These are phyloP conservation scores for Trichosporon sp. DNA, from an alignment of 1,284 basidiomycete species.

Conservation along the genomic window DNA sequence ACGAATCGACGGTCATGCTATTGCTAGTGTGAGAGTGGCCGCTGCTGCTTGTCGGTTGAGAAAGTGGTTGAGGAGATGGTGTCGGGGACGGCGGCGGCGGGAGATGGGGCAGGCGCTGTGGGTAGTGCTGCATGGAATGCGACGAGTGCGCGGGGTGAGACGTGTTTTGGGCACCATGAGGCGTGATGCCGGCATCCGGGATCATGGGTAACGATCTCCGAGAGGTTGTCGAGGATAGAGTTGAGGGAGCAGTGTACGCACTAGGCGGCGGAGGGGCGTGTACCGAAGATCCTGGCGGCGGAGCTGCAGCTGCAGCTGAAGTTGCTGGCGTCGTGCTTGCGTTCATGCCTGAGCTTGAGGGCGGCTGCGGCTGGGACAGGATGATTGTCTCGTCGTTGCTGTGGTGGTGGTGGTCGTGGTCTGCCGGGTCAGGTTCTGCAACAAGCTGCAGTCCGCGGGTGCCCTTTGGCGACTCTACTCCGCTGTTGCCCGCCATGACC, in stretches of 20 bases:
- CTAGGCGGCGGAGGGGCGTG: not conserved
- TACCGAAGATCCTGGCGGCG: not conserved
- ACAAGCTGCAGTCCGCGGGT: not conserved
- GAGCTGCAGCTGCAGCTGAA: not conserved
- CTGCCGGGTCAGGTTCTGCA: not conserved
- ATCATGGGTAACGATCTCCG: not conserved
- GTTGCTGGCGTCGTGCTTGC: not conserved
- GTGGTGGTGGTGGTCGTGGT: no score
- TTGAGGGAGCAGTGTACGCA: not conserved
- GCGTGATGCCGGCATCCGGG: conserved; percentile 3
- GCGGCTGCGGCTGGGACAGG: no score
- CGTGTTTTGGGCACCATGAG: conserved; percentile 3
- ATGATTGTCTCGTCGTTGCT: not conserved
- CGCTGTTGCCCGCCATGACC: not conserved
- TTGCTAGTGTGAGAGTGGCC: no score
- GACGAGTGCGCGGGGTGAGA: not conserved
- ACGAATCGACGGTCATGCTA: not conserved
- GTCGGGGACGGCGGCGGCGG: not conserved
- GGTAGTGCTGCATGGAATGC: not conserved
- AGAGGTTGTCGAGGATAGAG: not conserved
- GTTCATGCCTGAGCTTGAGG: not conserved
- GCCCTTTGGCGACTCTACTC: not conserved
- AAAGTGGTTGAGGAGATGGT: not conserved
- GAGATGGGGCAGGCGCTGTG: not conserved
- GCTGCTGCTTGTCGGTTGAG: not conserved